A percentile compares a stretch with the other conserved stretches of the same genome.
Evolutionary conservation across 257 asterid species (phyloP).

Genomic region (Verbascum thapsus): DNA sequence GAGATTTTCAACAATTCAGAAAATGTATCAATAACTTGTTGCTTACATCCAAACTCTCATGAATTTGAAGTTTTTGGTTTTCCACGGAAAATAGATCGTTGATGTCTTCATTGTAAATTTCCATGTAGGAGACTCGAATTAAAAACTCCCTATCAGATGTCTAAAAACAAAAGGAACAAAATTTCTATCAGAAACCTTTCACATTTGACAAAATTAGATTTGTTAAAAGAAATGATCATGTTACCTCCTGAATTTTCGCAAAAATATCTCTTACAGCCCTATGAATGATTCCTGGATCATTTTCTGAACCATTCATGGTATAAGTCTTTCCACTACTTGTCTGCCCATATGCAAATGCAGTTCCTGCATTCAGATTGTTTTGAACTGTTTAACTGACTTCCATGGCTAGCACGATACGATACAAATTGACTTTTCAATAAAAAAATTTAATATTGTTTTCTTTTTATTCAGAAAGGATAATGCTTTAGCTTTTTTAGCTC

Average conservation of each 20-base stretch:
- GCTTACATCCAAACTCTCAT: slow-evolving; percentile 93
- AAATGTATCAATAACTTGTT: slow-evolving; percentile 24
- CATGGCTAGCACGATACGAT: no score
- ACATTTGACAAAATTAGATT: neutral
- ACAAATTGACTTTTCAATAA: no score
- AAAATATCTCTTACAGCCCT: slow-evolving; percentile 86
- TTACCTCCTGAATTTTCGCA: slow-evolving; percentile 65
- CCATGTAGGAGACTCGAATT: slow-evolving; percentile 96
- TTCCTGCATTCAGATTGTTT: slow-evolving; percentile 54
- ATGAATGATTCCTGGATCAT: slow-evolving; percentile 86
- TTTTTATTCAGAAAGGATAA: no score
- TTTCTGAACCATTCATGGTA: slow-evolving; percentile 95
- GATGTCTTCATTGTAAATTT: slow-evolving; percentile 92
- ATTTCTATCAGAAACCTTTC: slow-evolving; percentile 13
- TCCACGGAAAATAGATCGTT: slow-evolving; percentile 90
- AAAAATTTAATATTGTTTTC: no score
- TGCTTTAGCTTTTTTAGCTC: slow-evolving; percentile 1
- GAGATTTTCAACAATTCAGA: slow-evolving; percentile 9
- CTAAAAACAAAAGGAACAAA: slow-evolving; percentile 43
- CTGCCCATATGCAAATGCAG: slow-evolving; percentile 99
- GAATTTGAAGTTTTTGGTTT: slow-evolving; percentile 91
- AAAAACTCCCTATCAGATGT: slow-evolving; percentile 78
- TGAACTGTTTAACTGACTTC: neutral
- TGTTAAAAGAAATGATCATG: slow-evolving; percentile 7
- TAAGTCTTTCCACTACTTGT: slow-evolving; percentile 98